Base-by-base conservation (phyloP, 495 filamentous ascomycete species). In the Penicillium mononematosum region DNA sequence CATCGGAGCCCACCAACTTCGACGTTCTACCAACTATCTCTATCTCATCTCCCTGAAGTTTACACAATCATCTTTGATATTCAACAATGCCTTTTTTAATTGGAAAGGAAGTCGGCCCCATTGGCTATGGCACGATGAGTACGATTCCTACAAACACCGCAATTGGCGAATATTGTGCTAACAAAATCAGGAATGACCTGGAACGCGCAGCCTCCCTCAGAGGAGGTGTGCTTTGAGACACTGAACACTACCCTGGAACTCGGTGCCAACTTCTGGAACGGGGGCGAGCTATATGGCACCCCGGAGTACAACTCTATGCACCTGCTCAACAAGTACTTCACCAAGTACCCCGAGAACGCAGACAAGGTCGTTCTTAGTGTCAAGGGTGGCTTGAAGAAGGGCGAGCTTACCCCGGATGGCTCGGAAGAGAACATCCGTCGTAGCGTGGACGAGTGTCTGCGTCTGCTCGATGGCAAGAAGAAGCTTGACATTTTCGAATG, bases 401-500 rank as follows among this genome's bases (percentile, higher is more conserved):
- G 67, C 5, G 60, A 65, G 10, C 44, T 75, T 11, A 31, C 27
- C 0, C 73, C 81, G 19, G 84, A 90, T 59, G 81, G 86, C 43
- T 84, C 81, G 16, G 80, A 84, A 49, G 81, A 82, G 59, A 81
- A 81, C 54, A 78, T 89, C 3, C 81, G 84, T 12, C 77, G 81
- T 19, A 85, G 81, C 45, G 77, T 96, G 50, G 89, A 95, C 48
- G 81, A 85, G 58, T 82, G 77, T 60, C 62, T 80, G 32, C 65
- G 65, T 17, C 45, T 78, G 19, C 65, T 95, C 44, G 77, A 85
- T 45, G 88, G 87, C 7, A 88, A 85, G 65, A 94, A 94, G 78
- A 85, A 78, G 58, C 72, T 96, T 54, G 91, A 96, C 70, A 82
- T 93, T 51, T 96, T 92, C 59, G 86, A 92, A 71, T 85, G 74